Evolutionary conservation across 305 asterid genomes (phyloP).

Genomic region (Salvia sclarea): DNA sequence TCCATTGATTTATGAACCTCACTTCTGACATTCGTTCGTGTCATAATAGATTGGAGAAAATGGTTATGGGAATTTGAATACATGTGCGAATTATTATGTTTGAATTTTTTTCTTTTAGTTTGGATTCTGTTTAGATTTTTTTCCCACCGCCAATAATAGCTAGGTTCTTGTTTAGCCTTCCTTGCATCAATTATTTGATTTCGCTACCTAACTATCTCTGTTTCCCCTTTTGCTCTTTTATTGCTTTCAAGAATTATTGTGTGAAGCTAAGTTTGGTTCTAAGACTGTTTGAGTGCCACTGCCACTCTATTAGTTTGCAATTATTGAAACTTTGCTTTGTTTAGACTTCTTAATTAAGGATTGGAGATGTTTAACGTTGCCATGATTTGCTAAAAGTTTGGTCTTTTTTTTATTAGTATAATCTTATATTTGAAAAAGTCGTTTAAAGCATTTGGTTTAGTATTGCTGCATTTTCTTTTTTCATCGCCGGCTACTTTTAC

Average conservation of each 20-base stretch:
- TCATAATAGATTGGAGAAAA: background rate
- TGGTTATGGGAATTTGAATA: background rate
- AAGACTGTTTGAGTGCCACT: background rate
- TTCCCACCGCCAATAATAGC: conserved; percentile 11
- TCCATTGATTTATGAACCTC: background rate
- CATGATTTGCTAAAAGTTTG: conserved; percentile 1
- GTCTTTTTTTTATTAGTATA: background rate
- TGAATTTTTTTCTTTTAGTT: background rate
- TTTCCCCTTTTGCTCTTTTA: conserved; percentile 16
- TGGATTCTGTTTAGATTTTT: background rate
- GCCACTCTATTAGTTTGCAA: background rate
- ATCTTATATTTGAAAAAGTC: conserved; percentile 19
- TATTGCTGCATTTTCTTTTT: background rate
- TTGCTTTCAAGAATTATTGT: conserved; percentile 9
- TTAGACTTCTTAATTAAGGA: background rate
- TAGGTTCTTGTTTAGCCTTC: background rate
- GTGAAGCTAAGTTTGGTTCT: background rate
- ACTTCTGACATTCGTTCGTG: background rate
- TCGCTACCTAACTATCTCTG: conserved; percentile 27
- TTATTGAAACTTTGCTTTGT: background rate
- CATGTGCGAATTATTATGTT: background rate
- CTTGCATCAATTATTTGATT: conserved; percentile 33
- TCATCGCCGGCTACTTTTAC: conserved; percentile 26
- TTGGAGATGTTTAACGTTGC: background rate
- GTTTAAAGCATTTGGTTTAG: background rate